Evolutionary conservation across 2,329 filamentous ascomycete genomes (phyloP).

Genomic region (Epicoccum nigrum): DNA sequence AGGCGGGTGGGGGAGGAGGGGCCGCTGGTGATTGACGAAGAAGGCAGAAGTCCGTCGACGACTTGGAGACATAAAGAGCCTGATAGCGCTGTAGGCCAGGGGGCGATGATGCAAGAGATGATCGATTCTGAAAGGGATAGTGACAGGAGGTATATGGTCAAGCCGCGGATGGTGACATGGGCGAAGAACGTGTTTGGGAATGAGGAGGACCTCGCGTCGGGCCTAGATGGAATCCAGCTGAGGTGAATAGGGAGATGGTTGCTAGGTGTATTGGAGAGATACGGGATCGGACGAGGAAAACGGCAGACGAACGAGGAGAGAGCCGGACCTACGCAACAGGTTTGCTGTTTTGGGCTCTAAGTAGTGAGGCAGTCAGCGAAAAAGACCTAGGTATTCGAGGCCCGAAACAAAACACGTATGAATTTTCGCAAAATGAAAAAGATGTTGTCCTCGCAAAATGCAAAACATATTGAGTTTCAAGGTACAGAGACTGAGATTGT

Average conservation of each 20-base stretch:
- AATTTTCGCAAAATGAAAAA: no score
- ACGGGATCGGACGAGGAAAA: neutral
- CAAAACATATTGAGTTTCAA: no score
- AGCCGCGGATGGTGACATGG: conserved; percentile 70
- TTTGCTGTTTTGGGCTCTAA: no score
- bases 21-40: conserved; percentile 28
- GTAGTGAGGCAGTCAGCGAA: no score
- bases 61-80: conserved; percentile 20
- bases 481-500: no score
- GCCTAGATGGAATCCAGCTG: conserved; percentile 38
- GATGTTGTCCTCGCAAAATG: no score
- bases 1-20: conserved; percentile 28
- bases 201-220: conserved; percentile 69
- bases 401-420: no score
- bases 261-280: neutral
- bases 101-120: conserved; percentile 8
- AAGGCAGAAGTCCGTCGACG: neutral
- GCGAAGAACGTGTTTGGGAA: conserved; percentile 79
- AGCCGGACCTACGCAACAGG: no score
- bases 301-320: neutral
- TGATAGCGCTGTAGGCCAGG: conserved; percentile 16
- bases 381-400: no score
- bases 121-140: conserved; percentile 23
- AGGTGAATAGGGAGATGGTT: neutral
- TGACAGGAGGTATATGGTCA: conserved; percentile 55